Evolutionary conservation across 331 rosid species (phyloP).

Genomic region (Quercus lobata): DNA sequence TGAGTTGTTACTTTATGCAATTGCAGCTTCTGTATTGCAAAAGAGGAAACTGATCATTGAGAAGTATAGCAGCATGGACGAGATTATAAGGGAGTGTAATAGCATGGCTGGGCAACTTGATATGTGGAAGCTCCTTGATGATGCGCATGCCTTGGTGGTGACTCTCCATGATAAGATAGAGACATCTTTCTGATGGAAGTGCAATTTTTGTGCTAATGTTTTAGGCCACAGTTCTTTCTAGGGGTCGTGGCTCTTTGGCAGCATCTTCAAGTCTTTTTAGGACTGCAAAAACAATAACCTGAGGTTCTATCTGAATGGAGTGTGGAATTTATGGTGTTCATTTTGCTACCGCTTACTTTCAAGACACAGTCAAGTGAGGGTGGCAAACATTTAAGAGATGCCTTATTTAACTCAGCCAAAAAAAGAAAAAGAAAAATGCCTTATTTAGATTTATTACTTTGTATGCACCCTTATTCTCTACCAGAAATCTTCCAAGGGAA

Average conservation of each 20-base stretch:
- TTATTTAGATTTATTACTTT: conserved; percentile 20
- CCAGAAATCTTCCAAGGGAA: neutral
- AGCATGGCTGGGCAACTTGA: conserved; percentile 98
- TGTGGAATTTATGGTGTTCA: conserved; percentile 5
- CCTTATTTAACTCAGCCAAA: conserved; percentile 8
- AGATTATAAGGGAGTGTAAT: conserved; percentile 92
- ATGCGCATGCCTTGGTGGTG: conserved; percentile 93
- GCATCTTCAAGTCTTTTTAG: conserved; percentile 6
- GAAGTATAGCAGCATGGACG: conserved; percentile 98
- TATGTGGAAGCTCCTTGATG: conserved; percentile 97
- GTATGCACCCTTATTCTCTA: neutral
- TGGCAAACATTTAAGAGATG: conserved; percentile 14
- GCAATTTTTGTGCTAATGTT: conserved; percentile 9
- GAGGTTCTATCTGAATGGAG: neutral
- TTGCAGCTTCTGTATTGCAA: conserved; percentile 94
- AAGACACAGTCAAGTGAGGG: neutral
- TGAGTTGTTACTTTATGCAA: conserved; percentile 84
- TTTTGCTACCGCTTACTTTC: conserved; percentile 14
- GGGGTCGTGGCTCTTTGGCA: neutral
- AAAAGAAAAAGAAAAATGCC: neutral
- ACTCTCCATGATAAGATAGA: conserved; percentile 88
- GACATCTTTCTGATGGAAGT: conserved; percentile 55
- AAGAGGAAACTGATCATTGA: conserved; percentile 87
- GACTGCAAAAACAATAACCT: conserved; percentile 18
- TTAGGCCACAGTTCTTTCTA: conserved; percentile 5